Evolutionary conservation across 148 eudicot genomes (phyloP), one percentile per base, ranked within the genome.

Genomic region (Rhododendron mucronatum): DNA sequence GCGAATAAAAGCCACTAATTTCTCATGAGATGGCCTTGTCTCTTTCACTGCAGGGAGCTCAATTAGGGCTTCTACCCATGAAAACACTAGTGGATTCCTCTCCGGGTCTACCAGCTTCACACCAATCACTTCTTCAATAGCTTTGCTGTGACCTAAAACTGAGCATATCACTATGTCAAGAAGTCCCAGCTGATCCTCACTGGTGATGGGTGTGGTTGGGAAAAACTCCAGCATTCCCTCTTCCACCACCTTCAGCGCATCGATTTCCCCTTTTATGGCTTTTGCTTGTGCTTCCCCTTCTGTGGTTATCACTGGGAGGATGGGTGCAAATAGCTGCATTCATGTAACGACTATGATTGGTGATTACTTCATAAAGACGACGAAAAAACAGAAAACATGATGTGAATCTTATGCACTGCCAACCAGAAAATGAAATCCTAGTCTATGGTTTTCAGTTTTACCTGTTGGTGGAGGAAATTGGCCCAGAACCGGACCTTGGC

Each of bases 401-500:
- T 55, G 21, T 16, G 61, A 55, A 55, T 3, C 61, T 48, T 55
- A 16, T 55, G 20, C 21, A 55, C 21, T 0, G 51, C 51, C 13
- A 55, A 55, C 61, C 5, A 55, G 61, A 57, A 57, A 57, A 18
- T 5, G 4, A 57, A 55, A 55, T 3, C 16, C 61, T 16, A 16
- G 61, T 55, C 61, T 55, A 3, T 55, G 21, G 5, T 55, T 55
- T 55, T 57, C 23, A 18, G 3, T 16, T 33, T 88, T 26, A 85
- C 85, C 89, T 89, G 86, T 45, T 85, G 89, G 12, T 71, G 6
- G 16, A 89, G 75, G 76, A 57, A 89, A 47, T 48, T 45, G 4
- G 86, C 89, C 90, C 91, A 91, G 50, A 90, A 90, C 2, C 85
- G 88, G 41, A 86, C 55, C 51, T 50, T 87, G 86, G 89, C 83